Percentiles rank a stretch among this genome's conserved stretches.
These are phyloP conservation scores for Oldenlandia corymbosa DNA, from an alignment of 257 asterid genomes.

Conservation along the genomic window DNA sequence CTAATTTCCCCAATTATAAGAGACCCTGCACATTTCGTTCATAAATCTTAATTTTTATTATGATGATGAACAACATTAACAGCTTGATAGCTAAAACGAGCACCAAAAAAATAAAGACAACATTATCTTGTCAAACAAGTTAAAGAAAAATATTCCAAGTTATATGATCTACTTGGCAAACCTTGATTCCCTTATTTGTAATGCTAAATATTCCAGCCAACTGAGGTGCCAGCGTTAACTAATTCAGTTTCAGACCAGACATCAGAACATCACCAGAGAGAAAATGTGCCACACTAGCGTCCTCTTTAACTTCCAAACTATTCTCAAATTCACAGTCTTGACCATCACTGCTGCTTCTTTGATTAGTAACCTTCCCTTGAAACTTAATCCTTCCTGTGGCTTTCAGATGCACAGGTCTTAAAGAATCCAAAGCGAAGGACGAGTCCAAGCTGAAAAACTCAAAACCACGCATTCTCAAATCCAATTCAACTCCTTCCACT, in stretches of 20 bases:
- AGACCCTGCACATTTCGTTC: too few relatives aligned
- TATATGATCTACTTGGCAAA: slow-evolving; percentile 29
- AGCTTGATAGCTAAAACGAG: neutral
- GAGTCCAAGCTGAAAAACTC: slow-evolving; percentile 87
- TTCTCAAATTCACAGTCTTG: slow-evolving; percentile 30
- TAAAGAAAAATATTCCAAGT: slow-evolving; percentile 15
- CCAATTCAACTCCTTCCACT: slow-evolving; percentile 92
- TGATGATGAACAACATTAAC: neutral
- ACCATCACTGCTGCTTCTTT: slow-evolving; percentile 23
- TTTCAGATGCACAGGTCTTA: slow-evolving; percentile 86
- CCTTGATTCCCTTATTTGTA: slow-evolving; percentile 73
- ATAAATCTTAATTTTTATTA: neutral
- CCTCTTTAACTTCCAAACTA: slow-evolving; percentile 30
- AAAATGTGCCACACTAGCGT: slow-evolving; percentile 37
- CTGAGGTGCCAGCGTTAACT: slow-evolving; percentile 97
- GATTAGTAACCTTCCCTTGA: slow-evolving; percentile 79
- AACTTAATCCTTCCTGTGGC: slow-evolving; percentile 93
- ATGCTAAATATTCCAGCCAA: slow-evolving; percentile 80
- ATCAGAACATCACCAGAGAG: slow-evolving; percentile 87
- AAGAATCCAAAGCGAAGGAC: slow-evolving; percentile 84
- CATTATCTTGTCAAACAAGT: slow-evolving; percentile 8
- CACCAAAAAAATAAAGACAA: neutral
- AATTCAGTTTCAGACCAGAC: slow-evolving; percentile 92
- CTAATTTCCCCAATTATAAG: neutral
- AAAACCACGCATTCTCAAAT: slow-evolving; percentile 83